Percentiles rank a stretch among this genome's conserved stretches.
phyloP scores from a whole-genome alignment of 2,329 filamentous ascomycete genomes.

The Rhynchosporium secalis region DNA sequence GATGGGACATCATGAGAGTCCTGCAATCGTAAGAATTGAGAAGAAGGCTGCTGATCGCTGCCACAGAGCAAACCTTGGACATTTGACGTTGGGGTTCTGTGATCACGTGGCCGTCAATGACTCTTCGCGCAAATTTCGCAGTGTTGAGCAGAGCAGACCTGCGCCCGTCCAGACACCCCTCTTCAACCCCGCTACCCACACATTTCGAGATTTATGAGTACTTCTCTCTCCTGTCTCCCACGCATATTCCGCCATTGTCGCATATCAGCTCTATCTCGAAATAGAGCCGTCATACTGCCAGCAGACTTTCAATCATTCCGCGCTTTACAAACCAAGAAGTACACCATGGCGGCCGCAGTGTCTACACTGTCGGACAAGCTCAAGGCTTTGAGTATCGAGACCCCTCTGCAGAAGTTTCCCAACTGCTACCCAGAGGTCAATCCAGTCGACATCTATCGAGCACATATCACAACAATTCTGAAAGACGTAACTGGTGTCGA shows the following conservation, averaged over 20 bases:
- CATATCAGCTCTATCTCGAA: conserved; percentile 14
- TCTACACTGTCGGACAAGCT: conserved; percentile 34
- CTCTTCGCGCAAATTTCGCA: background rate
- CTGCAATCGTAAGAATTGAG: too few relatives aligned
- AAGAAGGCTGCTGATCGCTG: too few relatives aligned
- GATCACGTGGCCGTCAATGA: background rate
- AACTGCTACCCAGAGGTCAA: conserved; percentile 68
- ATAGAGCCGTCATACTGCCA: conserved; percentile 14
- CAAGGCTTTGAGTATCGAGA: conserved; percentile 32
- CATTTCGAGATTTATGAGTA: conserved; percentile 30
- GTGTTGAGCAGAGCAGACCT: background rate
- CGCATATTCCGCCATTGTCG: conserved; percentile 25
- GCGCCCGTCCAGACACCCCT: conserved; percentile 3
- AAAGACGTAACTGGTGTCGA: conserved; percentile 70
- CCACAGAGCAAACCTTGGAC: background rate
- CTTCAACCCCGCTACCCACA: conserved; percentile 20
- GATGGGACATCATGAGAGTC: background rate
- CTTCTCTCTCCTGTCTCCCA: conserved; percentile 26
- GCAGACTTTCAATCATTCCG: conserved; percentile 22
- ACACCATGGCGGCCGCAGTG: conserved; percentile 33
- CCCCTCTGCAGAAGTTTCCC: conserved; percentile 45
- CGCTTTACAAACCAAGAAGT: conserved; percentile 22
- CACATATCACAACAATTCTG: conserved; percentile 71
- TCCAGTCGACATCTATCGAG: conserved; percentile 76
- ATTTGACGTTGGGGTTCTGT: background rate